A percentile compares a stretch with the other conserved stretches of the same genome.
Conservation (phyloP, 345 rosid genomes). For the Gossypium herbaceum region DNA sequence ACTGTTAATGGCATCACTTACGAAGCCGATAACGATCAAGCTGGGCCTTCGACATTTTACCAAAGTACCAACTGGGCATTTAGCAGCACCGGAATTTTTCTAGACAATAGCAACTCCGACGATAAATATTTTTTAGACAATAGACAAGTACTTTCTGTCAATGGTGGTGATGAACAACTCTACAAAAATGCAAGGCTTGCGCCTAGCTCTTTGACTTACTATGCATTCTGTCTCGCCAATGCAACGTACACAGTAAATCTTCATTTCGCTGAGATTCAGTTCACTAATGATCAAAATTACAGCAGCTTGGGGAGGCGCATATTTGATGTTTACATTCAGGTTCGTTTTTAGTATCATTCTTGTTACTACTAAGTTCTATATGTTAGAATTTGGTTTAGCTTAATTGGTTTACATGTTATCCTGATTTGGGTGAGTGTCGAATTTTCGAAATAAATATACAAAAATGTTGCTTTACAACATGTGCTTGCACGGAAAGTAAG, state of each 20-base stretch:
- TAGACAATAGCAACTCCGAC: conserved; percentile 22
- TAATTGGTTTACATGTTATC: no score
- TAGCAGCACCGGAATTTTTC: conserved; percentile 52
- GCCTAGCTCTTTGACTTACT: conserved; percentile 53
- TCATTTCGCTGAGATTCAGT: conserved; percentile 21
- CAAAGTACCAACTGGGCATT: conserved; percentile 39
- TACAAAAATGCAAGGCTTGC: conserved; percentile 50
- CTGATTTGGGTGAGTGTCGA: no score
- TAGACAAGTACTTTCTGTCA: conserved; percentile 8
- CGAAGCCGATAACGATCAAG: conserved; percentile 27
- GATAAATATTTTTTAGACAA: conserved; percentile 3
- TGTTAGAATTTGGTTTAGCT: not conserved
- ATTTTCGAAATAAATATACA: no score
- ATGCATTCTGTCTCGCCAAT: conserved; percentile 52
- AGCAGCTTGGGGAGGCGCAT: conserved; percentile 43
- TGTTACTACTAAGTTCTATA: not conserved
- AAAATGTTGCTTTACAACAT: no score
- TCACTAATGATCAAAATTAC: conserved; percentile 32
- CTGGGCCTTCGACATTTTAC: conserved; percentile 35
- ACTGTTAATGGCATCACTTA: conserved; percentile 18
- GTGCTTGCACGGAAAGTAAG: no score
- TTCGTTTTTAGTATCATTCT: conserved; percentile 7
- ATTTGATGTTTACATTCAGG: conserved; percentile 68
- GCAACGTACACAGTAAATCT: conserved; percentile 52
- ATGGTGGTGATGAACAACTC: not conserved